phyloP scores from a whole-genome alignment of 1,284 basidiomycete species.

The Ceratobasidium sp. region DNA sequence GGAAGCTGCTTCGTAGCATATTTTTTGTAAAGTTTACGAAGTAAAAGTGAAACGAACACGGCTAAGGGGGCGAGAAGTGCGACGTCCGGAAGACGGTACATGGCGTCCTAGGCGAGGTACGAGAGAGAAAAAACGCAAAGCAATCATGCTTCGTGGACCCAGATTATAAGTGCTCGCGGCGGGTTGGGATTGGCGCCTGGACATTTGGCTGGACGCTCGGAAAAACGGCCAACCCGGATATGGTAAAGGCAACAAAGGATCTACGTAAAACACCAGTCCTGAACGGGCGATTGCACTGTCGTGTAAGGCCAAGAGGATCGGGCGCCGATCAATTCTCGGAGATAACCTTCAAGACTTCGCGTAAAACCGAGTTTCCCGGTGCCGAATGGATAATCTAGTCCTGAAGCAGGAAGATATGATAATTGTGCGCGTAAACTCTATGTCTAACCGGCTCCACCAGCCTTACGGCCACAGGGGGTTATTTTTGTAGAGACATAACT shows the following conservation, averaged over 20 bases:
- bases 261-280: not conserved
- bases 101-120: not conserved
- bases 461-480: not conserved
- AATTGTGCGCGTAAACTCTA: not conserved
- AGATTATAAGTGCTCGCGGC: slow-evolving; percentile 4
- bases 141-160: not conserved
- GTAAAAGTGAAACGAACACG: not conserved
- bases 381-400: not conserved
- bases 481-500: not conserved
- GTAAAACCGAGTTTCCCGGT: not conserved
- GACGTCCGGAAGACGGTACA: not conserved
- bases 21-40: slow-evolving; percentile 13
- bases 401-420: not conserved
- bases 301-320: not conserved
- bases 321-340: not conserved
- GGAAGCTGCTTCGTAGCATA: not conserved
- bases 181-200: not conserved
- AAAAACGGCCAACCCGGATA: slow-evolving; percentile 15
- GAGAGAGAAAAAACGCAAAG: not conserved
- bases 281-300: not conserved
- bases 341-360: no score
- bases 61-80: slow-evolving; percentile 1
- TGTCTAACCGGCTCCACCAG: not conserved
- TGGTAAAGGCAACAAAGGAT: slow-evolving; percentile 8
- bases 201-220: not conserved